Conservation (phyloP, 768 basidiomycete genomes). For the Mycena vitilis region DNA sequence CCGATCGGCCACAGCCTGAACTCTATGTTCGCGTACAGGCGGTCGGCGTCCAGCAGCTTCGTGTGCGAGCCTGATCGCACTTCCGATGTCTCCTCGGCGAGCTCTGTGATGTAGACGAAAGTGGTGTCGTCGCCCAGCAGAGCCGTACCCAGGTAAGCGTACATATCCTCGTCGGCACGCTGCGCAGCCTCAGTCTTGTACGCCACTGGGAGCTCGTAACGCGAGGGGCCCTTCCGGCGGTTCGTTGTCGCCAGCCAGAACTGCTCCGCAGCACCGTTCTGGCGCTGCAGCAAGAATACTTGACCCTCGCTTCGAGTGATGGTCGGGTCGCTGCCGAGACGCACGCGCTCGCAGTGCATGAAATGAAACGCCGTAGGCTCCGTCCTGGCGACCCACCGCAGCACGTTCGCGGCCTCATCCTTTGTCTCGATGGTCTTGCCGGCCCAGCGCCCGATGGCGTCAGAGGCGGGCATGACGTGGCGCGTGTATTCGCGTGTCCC, state of each 20-base stretch:
- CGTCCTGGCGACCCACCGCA: constrained; percentile 14
- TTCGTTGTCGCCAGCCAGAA: not conserved
- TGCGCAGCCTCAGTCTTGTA: too few species aligned
- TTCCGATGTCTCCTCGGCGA: not conserved
- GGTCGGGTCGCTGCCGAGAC: not conserved
- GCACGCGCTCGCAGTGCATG: not conserved
- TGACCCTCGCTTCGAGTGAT: not conserved
- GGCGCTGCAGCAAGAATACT: not conserved
- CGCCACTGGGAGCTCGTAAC: too few species aligned
- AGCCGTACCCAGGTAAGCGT: not conserved
- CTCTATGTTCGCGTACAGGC: not conserved
- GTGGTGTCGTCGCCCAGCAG: not conserved
- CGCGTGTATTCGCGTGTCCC: not conserved
- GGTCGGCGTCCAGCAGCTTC: not conserved
- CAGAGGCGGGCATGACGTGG: not conserved
- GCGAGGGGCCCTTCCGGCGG: not conserved
- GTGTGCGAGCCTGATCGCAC: not conserved
- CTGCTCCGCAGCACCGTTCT: not conserved
- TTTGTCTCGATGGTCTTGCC: not conserved
- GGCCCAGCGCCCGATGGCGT: not conserved
- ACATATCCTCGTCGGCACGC: not conserved
- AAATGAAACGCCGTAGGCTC: not conserved
- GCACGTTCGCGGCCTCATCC: not conserved
- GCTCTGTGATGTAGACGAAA: not conserved
- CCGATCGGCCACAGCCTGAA: not conserved